A percentile compares a stretch with the other conserved stretches of the same genome.
Evolutionary conservation across 2,329 filamentous ascomycete genomes (phyloP).

Genomic region (Beauveria sp.): DNA sequence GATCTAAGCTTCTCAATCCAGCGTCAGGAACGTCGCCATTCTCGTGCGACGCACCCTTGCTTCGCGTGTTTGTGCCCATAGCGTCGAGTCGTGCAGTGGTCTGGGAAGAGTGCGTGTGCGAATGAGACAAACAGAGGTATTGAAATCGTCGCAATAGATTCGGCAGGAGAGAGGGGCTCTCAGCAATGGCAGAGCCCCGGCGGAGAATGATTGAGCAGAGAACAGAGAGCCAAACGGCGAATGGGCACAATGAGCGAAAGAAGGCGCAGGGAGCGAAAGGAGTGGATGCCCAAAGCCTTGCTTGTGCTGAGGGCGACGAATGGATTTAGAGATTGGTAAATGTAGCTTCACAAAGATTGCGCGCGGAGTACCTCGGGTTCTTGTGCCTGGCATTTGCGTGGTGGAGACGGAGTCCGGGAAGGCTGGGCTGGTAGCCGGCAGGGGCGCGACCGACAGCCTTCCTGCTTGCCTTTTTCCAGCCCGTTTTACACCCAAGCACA

Average conservation of each 20-base stretch:
- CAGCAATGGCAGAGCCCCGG: background rate
- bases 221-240: background rate
- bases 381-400: background rate
- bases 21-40: conserved; percentile 48
- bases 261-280: background rate
- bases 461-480: background rate
- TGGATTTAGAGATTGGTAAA: background rate
- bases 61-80: conserved; percentile 27
- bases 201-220: background rate
- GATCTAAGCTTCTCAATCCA: conserved; percentile 71
- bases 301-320: background rate
- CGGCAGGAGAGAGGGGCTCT: background rate
- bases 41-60: conserved; percentile 25
- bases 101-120: background rate
- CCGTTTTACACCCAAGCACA: background rate
- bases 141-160: background rate
- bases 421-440: background rate
- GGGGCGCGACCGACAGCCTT: background rate
- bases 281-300: conserved; percentile 4
- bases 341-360: background rate
- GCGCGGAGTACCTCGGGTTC: conserved; percentile 3
- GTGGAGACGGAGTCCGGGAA: background rate
- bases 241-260: background rate
- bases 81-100: background rate
- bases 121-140: background rate